Conservation (phyloP, 2,329 filamentous ascomycete species). For the Proliferodiscus dingleyae region DNA sequence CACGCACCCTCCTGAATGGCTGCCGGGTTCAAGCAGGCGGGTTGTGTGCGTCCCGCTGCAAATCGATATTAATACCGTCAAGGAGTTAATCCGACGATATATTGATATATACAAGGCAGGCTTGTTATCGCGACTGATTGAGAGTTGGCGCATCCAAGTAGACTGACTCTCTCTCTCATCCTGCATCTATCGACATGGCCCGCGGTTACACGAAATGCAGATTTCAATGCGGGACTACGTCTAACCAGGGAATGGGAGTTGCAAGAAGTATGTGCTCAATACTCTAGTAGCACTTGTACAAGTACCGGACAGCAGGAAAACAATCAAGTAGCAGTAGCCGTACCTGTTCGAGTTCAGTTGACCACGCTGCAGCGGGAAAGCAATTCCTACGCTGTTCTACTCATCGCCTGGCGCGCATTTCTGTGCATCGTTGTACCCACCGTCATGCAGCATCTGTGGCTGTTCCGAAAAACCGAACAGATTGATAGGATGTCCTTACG, state of each 20-base stretch:
- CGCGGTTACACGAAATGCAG: constrained; percentile 10
- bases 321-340: constrained; percentile 4
- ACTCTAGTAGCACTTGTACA: not conserved
- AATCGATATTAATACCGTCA: constrained; percentile 21
- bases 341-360: constrained; percentile 13
- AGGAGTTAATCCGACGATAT: constrained; percentile 15
- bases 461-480: constrained; percentile 17
- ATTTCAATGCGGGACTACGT: constrained; percentile 6
- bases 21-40: constrained; percentile 12
- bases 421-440: constrained; percentile 13
- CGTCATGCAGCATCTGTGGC: constrained; percentile 15
- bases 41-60: constrained; percentile 21
- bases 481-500: constrained; percentile 5
- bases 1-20: constrained; percentile 14
- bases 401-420: constrained; percentile 7
- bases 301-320: not conserved
- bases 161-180: constrained; percentile 2
- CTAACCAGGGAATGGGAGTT: not conserved
- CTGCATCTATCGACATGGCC: constrained; percentile 2
- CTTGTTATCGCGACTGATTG: constrained; percentile 4
- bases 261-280: not conserved
- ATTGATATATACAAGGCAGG: not conserved
- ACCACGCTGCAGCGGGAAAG: constrained; percentile 19
- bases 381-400: constrained; percentile 2
- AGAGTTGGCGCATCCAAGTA: constrained; percentile 4